Percentiles rank a stretch among this genome's conserved stretches.
These are phyloP conservation scores for Kurtzmaniella quercitrusa DNA, from an alignment of 1,139 yeast species.

Conservation along the genomic window DNA sequence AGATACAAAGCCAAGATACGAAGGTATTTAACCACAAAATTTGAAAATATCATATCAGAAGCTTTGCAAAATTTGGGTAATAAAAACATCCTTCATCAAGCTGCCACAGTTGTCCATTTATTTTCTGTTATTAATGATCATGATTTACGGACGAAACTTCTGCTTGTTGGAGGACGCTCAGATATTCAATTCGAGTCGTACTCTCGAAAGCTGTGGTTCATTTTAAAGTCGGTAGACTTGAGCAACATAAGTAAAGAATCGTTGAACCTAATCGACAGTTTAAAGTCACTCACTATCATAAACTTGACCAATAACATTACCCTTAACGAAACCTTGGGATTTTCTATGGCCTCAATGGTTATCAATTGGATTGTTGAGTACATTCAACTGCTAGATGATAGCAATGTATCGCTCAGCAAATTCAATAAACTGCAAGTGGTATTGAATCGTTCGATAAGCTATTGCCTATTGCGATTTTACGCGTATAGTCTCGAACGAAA, in stretches of 20 bases:
- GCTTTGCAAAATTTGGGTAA: constrained; percentile 9
- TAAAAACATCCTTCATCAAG: neutral
- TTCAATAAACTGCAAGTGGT: constrained; percentile 4
- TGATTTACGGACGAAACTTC: constrained; percentile 31
- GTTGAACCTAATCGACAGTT: constrained; percentile 16
- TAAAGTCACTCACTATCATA: constrained; percentile 29
- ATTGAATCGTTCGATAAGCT: constrained; percentile 19
- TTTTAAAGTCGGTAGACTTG: constrained; percentile 16
- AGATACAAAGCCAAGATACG: constrained; percentile 20
- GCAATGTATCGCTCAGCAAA: neutral
- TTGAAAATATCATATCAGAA: constrained; percentile 12
- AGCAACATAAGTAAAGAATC: constrained; percentile 5
- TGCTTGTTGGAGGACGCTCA: constrained; percentile 18
- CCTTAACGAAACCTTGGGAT: constrained; percentile 22
- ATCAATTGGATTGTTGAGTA: constrained; percentile 29
- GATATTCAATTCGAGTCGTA: constrained; percentile 30
- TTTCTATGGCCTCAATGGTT: constrained; percentile 26
- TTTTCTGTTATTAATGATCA: constrained; percentile 35
- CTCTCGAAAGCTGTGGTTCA: constrained; percentile 34
- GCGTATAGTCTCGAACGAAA: constrained; percentile 16
- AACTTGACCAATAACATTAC: constrained; percentile 28
- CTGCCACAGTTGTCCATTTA: constrained; percentile 22
- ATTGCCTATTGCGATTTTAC: constrained; percentile 22
- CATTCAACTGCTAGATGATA: constrained; percentile 8
- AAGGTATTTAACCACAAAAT: constrained; percentile 12